Conservation (phyloP, 176 grass and related monocot species). For the Oryza meridionalis region DNA sequence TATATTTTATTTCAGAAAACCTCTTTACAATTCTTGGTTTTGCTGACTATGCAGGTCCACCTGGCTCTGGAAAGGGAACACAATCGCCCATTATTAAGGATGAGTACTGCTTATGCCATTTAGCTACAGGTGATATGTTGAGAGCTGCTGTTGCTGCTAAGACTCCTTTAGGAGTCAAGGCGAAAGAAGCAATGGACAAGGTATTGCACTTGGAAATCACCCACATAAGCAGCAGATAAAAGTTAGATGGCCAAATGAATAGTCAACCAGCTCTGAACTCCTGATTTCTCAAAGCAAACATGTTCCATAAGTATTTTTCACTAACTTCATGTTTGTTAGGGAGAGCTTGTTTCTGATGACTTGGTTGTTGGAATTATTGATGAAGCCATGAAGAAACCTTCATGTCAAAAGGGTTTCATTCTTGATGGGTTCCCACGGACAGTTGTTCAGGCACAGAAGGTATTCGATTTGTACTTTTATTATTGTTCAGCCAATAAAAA, state of each 20-base stretch:
- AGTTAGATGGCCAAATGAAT: neutral
- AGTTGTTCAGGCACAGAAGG: constrained; percentile 83
- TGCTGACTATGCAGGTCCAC: constrained; percentile 53
- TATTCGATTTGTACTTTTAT: neutral
- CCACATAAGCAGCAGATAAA: neutral
- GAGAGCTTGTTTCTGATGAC: constrained; percentile 82
- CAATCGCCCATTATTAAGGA: constrained; percentile 82
- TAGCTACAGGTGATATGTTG: constrained; percentile 84
- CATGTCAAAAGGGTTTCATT: constrained; percentile 85
- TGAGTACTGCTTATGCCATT: constrained; percentile 75
- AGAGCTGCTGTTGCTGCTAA: constrained; percentile 84
- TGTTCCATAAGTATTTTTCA: neutral
- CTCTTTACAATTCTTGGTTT: neutral
- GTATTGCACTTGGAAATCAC: constrained; percentile 38
- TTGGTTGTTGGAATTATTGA: constrained; percentile 86
- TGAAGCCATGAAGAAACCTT: constrained; percentile 81
- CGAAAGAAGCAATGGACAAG: constrained; percentile 77
- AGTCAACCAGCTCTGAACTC: neutral
- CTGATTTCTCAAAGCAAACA: neutral
- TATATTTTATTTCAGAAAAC: no score
- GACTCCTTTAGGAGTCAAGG: constrained; percentile 72
- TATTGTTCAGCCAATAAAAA: neutral
- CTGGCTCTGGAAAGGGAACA: constrained; percentile 76
- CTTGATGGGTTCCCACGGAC: constrained; percentile 82
- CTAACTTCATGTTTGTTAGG: constrained; percentile 43